These are phyloP conservation scores for Zasmidium cellare DNA, from an alignment of 2,329 filamentous ascomycete genomes.

Conservation along the genomic window DNA sequence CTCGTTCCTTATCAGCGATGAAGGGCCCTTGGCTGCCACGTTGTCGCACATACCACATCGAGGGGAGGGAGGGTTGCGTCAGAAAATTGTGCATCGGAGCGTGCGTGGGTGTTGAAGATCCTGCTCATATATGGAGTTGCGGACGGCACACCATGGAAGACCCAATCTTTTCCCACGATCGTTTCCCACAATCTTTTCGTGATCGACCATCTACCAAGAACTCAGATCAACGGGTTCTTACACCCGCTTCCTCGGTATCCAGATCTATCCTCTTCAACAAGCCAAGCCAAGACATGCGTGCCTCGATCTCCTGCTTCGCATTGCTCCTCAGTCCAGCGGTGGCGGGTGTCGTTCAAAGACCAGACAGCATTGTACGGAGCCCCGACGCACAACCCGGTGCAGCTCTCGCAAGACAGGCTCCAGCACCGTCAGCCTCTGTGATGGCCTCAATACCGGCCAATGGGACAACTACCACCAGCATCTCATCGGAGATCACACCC, in stretches of 20 bases:
- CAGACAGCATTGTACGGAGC: background rate
- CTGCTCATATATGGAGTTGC: background rate
- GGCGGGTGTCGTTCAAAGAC: background rate
- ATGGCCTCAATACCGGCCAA: background rate
- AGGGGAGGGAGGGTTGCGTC: background rate
- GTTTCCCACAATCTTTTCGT: background rate
- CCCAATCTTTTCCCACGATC: no score
- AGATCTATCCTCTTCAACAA: background rate
- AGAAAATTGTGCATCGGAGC: no score
- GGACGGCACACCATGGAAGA: no score
- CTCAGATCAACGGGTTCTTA: background rate
- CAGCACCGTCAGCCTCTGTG: background rate
- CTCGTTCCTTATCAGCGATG: background rate
- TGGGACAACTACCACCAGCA: background rate
- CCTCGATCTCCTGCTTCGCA: background rate
- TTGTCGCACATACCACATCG: background rate
- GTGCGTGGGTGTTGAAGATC: background rate
- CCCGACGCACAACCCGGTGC: background rate
- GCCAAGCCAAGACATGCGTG: background rate
- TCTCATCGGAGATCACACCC: background rate
- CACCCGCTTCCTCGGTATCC: background rate
- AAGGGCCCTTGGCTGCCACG: background rate
- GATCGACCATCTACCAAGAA: background rate
- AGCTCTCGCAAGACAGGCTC: background rate
- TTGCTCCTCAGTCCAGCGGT: background rate